Base-by-base conservation (phyloP, 495 filamentous ascomycete genomes). In the Barbatosphaeria neglecta region DNA sequence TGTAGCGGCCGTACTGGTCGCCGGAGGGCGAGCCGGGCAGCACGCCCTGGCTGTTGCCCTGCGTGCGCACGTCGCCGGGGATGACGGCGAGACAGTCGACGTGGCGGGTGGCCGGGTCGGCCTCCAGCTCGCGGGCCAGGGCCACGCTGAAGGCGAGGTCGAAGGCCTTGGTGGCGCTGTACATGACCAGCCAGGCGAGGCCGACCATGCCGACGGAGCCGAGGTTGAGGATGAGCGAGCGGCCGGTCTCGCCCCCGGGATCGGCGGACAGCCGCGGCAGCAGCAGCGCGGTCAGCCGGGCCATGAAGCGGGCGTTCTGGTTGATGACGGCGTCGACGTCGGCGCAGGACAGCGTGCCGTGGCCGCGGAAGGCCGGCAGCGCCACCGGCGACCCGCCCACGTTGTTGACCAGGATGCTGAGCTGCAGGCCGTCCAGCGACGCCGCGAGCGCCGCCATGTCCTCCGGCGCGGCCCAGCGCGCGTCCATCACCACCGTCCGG, bases 301-400 rank as follows among this genome's bases (percentile, higher is more conserved):
- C 52, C 51, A 64, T 62, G 57, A 70, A 70, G 8, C 56, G 54
- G 18, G 52, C 58, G 50, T 68, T 65, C 44, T 55, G 37, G 45
- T 58, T 49, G 37, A 66, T 47, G 37, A 56, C 44, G 42, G 46
- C 46, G 38, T 66, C 56, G 50, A 66, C 49, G 8, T 60, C 59
- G 15, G 47, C 51, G 24, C 35, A 38, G 6, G 49, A 38, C 22
- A 51, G 54, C 10, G 58, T 52, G 28, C 24, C 35, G 43, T 57
- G 48, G 22, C 19, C 13, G 18, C 57, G 41, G 51, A 60, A 51
- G 17, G 56, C 27, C 15, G 56, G 53, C 35, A 45, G 41, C 37
- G 43, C 47, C 27, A 56, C 41, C 15, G 54, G 52, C 27, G 49
- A 51, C 17, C 54, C 51, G 31, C 55, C 57, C 43, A 64, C 55